Base-by-base conservation (phyloP, 768 basidiomycete species). In the Hygrocybe coccinea region DNA sequence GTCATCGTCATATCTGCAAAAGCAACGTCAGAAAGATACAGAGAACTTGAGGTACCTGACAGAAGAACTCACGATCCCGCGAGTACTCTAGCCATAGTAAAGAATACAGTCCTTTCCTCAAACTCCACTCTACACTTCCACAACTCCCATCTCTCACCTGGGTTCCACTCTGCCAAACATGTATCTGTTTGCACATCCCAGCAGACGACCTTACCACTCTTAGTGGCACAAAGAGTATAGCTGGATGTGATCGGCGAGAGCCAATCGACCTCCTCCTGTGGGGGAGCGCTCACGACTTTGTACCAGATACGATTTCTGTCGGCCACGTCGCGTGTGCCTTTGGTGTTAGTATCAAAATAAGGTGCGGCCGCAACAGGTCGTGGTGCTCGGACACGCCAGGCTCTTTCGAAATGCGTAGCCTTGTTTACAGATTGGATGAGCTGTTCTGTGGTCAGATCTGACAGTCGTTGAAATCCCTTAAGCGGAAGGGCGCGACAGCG, bases 61-160 rank as follows among this genome's bases (percentile, higher is more conserved):
- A 35, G 21, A 33, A 34, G 15, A 10, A 76, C 79, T 70, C 64
- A 81, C 80, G 76, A 73, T 56, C 73, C 74, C 33, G 71, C 65
- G 19, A 86, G 60, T 25, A 83, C 76, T 64, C 82, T 84, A 1
- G 86, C 86, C 85, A 88, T 88, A 0, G 83, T 85, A 62, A 89
- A 87, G 67, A 80, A 89, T 35, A 87, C 86, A 0, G 82, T 80
- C 56, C 82, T 72, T 59, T 82, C 79, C 38, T 87, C 85, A 62
- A 87, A 88, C 63, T 87, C 87, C 15, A 89, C 86, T 8, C 86
- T 71, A 60, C 87, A 88, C 62, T 89, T 89, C 87, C 86, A 88
- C 5, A 89, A 63, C 61, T 87, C 85, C 86, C 86, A 88, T 15
- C 74, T 63, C 19, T 75, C 73, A 1, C 75, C 76, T 1, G 85